Evolutionary conservation across 2,329 filamentous ascomycete species (phyloP), one percentile per base, ranked within the genome.

Genomic region (Monosporascus sp.): DNA sequence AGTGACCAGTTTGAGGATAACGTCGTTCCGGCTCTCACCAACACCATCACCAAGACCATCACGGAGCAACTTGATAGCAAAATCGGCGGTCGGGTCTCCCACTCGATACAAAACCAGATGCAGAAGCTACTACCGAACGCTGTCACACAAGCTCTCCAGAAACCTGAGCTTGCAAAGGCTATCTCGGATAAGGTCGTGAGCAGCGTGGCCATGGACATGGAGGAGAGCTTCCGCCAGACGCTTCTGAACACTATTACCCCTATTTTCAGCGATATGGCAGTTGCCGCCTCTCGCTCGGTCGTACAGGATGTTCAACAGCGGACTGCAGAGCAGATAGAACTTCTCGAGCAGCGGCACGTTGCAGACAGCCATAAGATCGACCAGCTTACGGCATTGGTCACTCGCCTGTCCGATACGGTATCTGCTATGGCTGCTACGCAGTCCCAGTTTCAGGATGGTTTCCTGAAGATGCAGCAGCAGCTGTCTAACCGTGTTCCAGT

Each of bases 1-100:
- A 82, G 83, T 47, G 80, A 84, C 47, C 88, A 88, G 68, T 89
- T 96, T 59, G 82, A 89, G 56, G 79, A 84, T 51, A 79, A 84
- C 15, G 83, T 97, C 45, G 76, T 96, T 50, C 93, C 94, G 11
- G 78, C 85, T 34, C 75, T 97, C 52, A 81, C 84, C 41, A 80
- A 85, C 49, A 77, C 85, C 42, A 84, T 89, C 15, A 78, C 82
- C 45, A 81, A 83, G 56, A 80, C 86, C 5, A 78, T 96, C 27
- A 81, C 86, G 51, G 85, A 88, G 56, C 84, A 89, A 65, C 76
- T 97, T 24, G 80, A 83, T 52, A 78, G 82, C 57, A 83, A 84
- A 55, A 72, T 97, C 51, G 81, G 82, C 58, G 78, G 83, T 48
- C 80, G 87, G 50, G 71, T 95, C 39, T 77, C 82, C n/a, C 78